phyloP scores from a whole-genome alignment of 441 rosid species.

The Corymbia citriodora region DNA sequence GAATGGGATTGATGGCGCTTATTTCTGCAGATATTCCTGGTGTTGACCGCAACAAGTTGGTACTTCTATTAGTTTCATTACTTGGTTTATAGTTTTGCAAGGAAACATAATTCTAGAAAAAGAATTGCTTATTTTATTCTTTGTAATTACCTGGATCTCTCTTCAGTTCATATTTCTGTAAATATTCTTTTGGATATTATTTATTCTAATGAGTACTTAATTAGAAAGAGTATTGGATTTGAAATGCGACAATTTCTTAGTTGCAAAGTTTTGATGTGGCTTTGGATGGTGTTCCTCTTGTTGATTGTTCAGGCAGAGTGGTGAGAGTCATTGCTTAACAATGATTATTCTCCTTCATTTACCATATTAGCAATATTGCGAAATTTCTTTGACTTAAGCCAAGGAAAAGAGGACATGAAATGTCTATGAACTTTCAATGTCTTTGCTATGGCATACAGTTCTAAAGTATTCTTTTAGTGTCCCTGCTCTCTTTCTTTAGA shows the following conservation, averaged over 20 bases:
- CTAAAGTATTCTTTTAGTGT: not conserved
- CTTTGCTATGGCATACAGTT: not conserved
- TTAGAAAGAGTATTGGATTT: not conserved
- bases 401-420: not conserved
- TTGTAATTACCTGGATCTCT: not conserved
- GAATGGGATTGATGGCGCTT: slow-evolving; percentile 91
- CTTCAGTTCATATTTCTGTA: not conserved
- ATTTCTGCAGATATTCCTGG: slow-evolving; percentile 76
- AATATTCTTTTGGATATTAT: not conserved
- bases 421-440: not conserved
- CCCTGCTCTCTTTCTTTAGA: not conserved
- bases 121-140: not conserved
- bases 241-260: not conserved
- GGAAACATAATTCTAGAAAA: not conserved
- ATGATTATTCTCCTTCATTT: not conserved
- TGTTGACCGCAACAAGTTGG: slow-evolving; percentile 78
- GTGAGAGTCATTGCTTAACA: not conserved
- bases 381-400: not conserved
- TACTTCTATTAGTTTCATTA: not conserved
- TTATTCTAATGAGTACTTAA: not conserved
- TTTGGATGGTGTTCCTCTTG: not conserved
- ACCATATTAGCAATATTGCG: not conserved
- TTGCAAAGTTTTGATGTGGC: not conserved
- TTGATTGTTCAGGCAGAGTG: not conserved
- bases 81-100: not conserved